Evolutionary conservation across 345 rosid species (phyloP).

Genomic region (Brassica juncea): DNA sequence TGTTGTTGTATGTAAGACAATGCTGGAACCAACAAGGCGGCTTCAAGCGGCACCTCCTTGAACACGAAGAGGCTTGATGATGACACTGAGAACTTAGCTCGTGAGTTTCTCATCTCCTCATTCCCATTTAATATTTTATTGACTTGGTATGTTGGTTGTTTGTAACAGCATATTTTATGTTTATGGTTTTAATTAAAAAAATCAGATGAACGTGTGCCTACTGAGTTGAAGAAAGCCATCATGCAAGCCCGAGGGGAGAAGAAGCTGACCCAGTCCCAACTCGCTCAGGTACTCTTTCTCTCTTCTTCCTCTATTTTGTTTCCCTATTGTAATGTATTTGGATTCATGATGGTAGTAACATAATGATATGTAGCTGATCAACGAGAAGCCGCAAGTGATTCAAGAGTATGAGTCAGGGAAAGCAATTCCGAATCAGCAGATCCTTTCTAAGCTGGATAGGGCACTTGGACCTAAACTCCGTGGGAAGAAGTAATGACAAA

Average conservation of each 20-base stretch:
- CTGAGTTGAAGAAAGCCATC: conserved; percentile 88
- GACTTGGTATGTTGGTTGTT: background rate
- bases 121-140: background rate
- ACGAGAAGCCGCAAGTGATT: conserved; percentile 92
- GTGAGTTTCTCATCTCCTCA: conserved; percentile 49
- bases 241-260: conserved; percentile 90
- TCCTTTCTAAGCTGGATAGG: conserved; percentile 83
- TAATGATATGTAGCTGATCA: conserved; percentile 43
- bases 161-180: background rate
- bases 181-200: background rate
- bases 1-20: conserved; percentile 34
- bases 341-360: background rate
- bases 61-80: conserved; percentile 98
- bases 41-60: conserved; percentile 85
- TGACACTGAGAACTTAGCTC: conserved; percentile 88
- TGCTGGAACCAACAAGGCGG: conserved; percentile 91
- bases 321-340: no score
- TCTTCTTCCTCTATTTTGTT: background rate
- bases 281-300: conserved; percentile 65
- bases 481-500: conserved; percentile 70
- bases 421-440: conserved; percentile 97
- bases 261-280: conserved; percentile 91
- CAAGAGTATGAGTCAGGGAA: conserved; percentile 98
- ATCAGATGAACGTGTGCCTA: conserved; percentile 88
- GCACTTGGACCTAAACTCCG: conserved; percentile 88